Evolutionary conservation across 2,329 filamentous ascomycete genomes (phyloP).

Genomic region (Apiospora koreana): DNA sequence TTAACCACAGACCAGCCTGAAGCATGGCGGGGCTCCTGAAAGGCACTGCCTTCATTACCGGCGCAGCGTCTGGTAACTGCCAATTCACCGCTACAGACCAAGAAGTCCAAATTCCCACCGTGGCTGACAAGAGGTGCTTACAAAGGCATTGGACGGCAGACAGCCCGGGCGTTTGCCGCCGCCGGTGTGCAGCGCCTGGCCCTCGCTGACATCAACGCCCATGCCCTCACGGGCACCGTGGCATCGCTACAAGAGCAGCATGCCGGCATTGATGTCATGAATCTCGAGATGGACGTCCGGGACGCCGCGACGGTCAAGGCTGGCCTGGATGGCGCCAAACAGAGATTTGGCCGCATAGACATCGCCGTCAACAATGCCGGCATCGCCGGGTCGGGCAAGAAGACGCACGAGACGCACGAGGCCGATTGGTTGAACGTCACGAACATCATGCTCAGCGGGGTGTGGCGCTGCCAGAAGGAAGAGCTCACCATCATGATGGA

Average conservation of each 20-base stretch:
- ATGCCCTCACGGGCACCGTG: slow-evolving; percentile 32
- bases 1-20: neutral
- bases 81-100: slow-evolving; percentile 13
- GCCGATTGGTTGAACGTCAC: slow-evolving; percentile 52
- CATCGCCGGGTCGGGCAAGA: slow-evolving; percentile 41
- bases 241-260: slow-evolving; percentile 36
- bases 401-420: slow-evolving; percentile 47
- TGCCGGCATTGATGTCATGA: slow-evolving; percentile 41
- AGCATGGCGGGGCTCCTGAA: slow-evolving; percentile 41
- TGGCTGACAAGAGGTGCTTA: slow-evolving; percentile 13
- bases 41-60: slow-evolving; percentile 50
- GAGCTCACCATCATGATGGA: slow-evolving; percentile 52
- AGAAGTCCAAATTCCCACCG: neutral
- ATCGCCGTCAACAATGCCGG: slow-evolving; percentile 59
- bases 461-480: slow-evolving; percentile 58
- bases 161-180: slow-evolving; percentile 47
- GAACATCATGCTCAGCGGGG: slow-evolving; percentile 55
- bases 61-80: slow-evolving; percentile 44
- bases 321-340: slow-evolving; percentile 41
- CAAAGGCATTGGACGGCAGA: slow-evolving; percentile 49
- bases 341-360: slow-evolving; percentile 54
- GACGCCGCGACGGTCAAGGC: slow-evolving; percentile 43
- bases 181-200: slow-evolving; percentile 49
- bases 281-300: slow-evolving; percentile 47
- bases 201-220: slow-evolving; percentile 45